Evolutionary conservation across 768 basidiomycete species (phyloP).

Genomic region (Tubosaeta brunneosetosa): DNA sequence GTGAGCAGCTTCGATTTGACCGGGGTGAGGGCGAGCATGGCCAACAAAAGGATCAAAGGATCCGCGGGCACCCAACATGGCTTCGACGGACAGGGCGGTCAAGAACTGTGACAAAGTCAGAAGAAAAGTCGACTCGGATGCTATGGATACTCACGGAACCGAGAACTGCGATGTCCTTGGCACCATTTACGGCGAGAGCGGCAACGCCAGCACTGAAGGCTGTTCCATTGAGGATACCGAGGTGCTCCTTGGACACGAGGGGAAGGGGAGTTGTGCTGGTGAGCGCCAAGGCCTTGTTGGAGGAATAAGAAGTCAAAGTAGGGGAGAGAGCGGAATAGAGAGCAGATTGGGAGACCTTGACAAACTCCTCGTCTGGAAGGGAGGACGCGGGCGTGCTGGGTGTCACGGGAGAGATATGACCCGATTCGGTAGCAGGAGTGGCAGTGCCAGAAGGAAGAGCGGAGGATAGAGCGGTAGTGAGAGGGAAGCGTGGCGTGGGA

Average conservation of each 20-base stretch:
- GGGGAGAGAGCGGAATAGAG: not conserved
- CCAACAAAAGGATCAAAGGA: constrained; percentile 78
- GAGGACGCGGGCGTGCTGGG: constrained; percentile 34
- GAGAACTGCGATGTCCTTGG: constrained; percentile 60
- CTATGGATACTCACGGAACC: constrained; percentile 30
- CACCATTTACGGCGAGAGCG: constrained; percentile 66
- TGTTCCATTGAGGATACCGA: constrained; percentile 81
- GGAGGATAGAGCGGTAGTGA: not conserved
- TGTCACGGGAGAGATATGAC: constrained; percentile 45
- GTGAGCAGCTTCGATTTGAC: constrained; percentile 74
- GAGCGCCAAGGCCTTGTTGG: constrained; percentile 49
- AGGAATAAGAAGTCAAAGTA: constrained; percentile 10
- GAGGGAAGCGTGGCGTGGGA: constrained; percentile 12
- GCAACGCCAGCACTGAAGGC: constrained; percentile 81
- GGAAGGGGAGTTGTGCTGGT: constrained; percentile 62
- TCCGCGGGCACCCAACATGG: constrained; percentile 65
- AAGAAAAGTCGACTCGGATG: no score
- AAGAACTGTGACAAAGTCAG: constrained; percentile 43
- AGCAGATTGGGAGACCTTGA: constrained; percentile 2
- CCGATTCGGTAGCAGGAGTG: constrained; percentile 17
- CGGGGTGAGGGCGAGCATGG: constrained; percentile 74
- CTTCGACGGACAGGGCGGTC: constrained; percentile 83
- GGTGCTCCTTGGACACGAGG: constrained; percentile 71
- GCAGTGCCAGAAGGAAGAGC: constrained; percentile 11
- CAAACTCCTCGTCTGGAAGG: constrained; percentile 20